Evolutionary conservation across 78 protist species (phyloP), one percentile per base, ranked within the genome.

Genomic region (Dictyostelium firmibasis): DNA sequence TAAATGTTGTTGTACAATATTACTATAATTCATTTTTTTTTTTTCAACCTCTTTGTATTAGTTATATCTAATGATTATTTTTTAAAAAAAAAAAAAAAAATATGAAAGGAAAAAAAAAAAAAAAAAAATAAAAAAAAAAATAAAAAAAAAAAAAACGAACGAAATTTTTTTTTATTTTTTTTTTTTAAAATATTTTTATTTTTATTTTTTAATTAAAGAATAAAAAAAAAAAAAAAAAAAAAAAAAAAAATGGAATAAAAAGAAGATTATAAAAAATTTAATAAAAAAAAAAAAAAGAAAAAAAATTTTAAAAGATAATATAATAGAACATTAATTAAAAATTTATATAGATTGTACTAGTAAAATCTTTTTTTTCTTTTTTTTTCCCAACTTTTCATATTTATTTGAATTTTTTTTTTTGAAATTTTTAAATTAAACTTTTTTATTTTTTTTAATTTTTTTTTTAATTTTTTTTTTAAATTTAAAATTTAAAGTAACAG

Each of bases 1-100:
- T 27, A 44, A 50, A 82, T 82, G 16, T 57, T 38, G 43, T 82
- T 50, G 76, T 18, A 82, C 86, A 29, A 82, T 82, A 33, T 31
- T 29, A 47, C 69, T 79, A 27, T 27, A 79, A 44, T 79, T 79
- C 84, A 79, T 79, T 38, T 44, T 79, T 41, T 70, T 14, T 27
- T 31, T n/a, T 31, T 70, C 0, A n/a, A n/a, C n/a, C n/a, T n/a
- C n/a, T n/a, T n/a, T n/a, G n/a, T n/a, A n/a, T n/a, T n/a, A n/a
- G n/a, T n/a, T n/a, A n/a, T n/a, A n/a, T n/a, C n/a, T n/a, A n/a
- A n/a, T n/a, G n/a, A n/a, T n/a, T n/a, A n/a, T n/a, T n/a, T n/a
- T n/a, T n/a, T n/a, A n/a, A n/a, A n/a, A n/a, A n/a, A n/a, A n/a
- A n/a, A n/a, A n/a, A n/a, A n/a, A n/a, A n/a, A n/a, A n/a, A n/a